Base-by-base conservation (phyloP, 768 basidiomycete genomes). In the Mrakia gelida region DNA sequence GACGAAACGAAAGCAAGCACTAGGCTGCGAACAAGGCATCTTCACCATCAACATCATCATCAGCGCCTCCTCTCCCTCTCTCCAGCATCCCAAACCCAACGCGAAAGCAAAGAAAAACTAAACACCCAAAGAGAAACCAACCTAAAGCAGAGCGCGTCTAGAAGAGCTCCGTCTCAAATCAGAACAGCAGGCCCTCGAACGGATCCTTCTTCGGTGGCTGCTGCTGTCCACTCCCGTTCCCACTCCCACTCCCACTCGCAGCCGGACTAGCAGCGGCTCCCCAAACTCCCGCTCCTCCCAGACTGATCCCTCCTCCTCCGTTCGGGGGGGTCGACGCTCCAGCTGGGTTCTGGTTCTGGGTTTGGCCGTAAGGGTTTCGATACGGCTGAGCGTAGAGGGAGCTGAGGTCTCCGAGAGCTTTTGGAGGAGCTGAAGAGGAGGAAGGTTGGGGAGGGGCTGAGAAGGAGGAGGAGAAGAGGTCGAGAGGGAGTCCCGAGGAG, bases 401-500 rank as follows among this genome's bases (percentile, higher is more conserved):
- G 49, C 67, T 71, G 21, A 79, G 59, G 16, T 79, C 78, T 13
- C 38, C 61, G 30, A 79, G 43, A 15, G 74, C 43, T 70, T 68
- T 52, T 15, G 41, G 78, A 21, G 74, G 32, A n/a, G n/a, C 80
- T 26, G 73, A 75, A 2, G 43, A 54, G 23, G 43, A 54, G n/a
- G 73, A 59, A 18, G 82, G 79, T 32, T 74, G 81, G 21, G 81
- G 73, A 43, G 73, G 34, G 59, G 78, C 54, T 52, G 54, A 80
- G 3, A 80, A 78, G 23, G 82, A 79, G 10, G 82, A 75, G 15
- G 82, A 81, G 78, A 84, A 83, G 16, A 84, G 81, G 54, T 85
- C 83, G 62, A 84, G 80, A 9, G 84, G 83, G 9, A 84, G 80
- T 23, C 83, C 83, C n/a, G 81, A 76, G 21, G 78, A 80, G n/a